Conservation (phyloP, 78 protist species). For the Emiliania huxleyi region DNA sequence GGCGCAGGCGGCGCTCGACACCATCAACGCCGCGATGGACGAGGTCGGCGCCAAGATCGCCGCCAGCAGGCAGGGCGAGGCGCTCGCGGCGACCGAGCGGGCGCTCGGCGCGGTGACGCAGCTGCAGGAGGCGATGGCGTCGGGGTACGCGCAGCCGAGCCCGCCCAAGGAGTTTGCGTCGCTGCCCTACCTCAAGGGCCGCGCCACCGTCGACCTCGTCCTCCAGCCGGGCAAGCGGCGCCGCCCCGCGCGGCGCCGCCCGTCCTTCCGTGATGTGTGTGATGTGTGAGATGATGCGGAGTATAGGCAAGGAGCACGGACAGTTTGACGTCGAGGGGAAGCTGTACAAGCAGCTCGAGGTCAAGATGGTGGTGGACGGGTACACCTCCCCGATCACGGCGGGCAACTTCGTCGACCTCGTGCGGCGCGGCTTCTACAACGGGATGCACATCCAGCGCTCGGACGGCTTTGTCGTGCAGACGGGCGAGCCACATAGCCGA, state of each 20-base stretch:
- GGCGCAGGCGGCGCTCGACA: background rate
- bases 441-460: slow-evolving; percentile 5
- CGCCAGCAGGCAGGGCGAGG: background rate
- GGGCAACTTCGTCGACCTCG: slow-evolving; percentile 7
- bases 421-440: background rate
- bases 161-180: background rate
- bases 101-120: background rate
- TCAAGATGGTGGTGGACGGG: background rate
- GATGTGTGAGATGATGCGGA: too few species aligned
- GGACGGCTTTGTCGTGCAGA: slow-evolving; percentile 22
- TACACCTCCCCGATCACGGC: slow-evolving; percentile 28
- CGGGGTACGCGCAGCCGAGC: background rate
- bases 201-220: background rate
- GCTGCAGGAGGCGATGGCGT: background rate
- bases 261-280: too few species aligned
- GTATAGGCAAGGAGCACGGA: background rate
- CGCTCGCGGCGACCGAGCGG: background rate
- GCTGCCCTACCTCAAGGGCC: slow-evolving; percentile 11
- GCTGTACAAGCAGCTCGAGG: background rate
- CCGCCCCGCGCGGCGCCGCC: too few species aligned
- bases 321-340: background rate
- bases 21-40: background rate
- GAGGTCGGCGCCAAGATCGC: background rate
- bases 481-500: too few species aligned
- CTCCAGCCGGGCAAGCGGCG: background rate